Evolutionary conservation across 2,329 filamentous ascomycete genomes (phyloP).

Genomic region (Diaporthe eres): DNA sequence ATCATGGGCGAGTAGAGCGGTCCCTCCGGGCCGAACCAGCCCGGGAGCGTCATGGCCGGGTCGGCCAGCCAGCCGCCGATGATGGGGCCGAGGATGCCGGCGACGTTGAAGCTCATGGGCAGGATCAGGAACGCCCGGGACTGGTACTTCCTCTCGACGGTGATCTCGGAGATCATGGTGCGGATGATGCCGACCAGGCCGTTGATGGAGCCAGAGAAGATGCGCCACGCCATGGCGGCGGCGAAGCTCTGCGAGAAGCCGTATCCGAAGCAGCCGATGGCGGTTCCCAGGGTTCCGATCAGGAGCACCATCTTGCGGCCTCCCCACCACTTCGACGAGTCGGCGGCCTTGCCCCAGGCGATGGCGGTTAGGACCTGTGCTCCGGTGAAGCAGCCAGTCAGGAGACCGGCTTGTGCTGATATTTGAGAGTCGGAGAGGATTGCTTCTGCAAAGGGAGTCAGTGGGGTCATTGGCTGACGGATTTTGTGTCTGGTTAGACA

Average conservation of each 20-base stretch:
- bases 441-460: constrained; percentile 47
- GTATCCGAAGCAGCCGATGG: constrained; percentile 77
- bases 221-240: constrained; percentile 75
- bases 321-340: constrained; percentile 62
- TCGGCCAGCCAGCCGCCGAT: constrained; percentile 79
- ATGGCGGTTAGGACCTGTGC: constrained; percentile 82
- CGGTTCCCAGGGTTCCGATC: constrained; percentile 77
- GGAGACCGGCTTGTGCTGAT: constrained; percentile 76
- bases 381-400: constrained; percentile 80
- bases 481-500: background rate
- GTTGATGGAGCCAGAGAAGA: constrained; percentile 71
- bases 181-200: constrained; percentile 65
- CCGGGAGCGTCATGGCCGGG: constrained; percentile 72
- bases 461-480: background rate
- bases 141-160: constrained; percentile 62
- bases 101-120: constrained; percentile 64
- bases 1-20: constrained; percentile 75
- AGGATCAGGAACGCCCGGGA: constrained; percentile 63
- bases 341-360: constrained; percentile 78
- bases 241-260: constrained; percentile 78
- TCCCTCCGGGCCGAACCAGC: constrained; percentile 72
- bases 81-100: constrained; percentile 61
- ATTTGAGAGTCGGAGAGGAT: constrained; percentile 68
- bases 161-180: constrained; percentile 65
- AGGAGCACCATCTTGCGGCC: constrained; percentile 81